These are phyloP conservation scores for Phyllosticta capitalensis DNA, from an alignment of 2,329 filamentous ascomycete genomes.

Conservation along the genomic window DNA sequence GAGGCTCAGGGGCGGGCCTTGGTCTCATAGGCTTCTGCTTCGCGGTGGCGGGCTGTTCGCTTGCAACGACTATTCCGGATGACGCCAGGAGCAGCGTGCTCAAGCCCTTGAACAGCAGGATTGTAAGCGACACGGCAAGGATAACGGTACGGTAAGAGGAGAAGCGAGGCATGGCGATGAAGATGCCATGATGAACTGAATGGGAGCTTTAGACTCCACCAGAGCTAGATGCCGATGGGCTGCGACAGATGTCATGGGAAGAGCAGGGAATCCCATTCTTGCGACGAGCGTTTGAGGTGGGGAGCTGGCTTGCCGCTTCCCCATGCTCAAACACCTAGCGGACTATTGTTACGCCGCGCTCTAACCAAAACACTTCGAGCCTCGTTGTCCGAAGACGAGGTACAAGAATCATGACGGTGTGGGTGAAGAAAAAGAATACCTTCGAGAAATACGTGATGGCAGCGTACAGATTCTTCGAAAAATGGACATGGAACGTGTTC, in stretches of 20 bases:
- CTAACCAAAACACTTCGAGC: neutral
- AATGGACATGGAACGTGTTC: too few relatives aligned
- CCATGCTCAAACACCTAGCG: neutral
- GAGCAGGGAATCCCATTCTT: neutral
- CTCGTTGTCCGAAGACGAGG: too few relatives aligned
- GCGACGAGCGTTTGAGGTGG: neutral
- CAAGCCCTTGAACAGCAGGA: neutral
- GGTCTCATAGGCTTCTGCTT: constrained; percentile 4
- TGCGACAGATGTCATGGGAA: neutral
- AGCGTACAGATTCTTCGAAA: too few relatives aligned
- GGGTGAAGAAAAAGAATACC: too few relatives aligned
- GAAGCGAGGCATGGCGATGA: neutral
- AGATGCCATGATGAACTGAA: neutral
- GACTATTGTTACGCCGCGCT: neutral
- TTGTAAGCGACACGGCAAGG: neutral
- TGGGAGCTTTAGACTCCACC: neutral
- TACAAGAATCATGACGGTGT: too few relatives aligned
- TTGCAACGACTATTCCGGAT: neutral
- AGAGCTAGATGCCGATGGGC: neutral
- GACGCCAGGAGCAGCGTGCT: neutral
- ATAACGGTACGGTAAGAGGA: neutral
- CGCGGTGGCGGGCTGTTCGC: neutral
- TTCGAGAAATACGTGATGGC: too few relatives aligned
- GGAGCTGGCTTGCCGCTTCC: neutral
- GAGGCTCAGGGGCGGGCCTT: constrained; percentile 8